These are phyloP conservation scores for Nepenthes mirabilis DNA, from an alignment of 148 eudicot genomes.

Conservation along the genomic window DNA sequence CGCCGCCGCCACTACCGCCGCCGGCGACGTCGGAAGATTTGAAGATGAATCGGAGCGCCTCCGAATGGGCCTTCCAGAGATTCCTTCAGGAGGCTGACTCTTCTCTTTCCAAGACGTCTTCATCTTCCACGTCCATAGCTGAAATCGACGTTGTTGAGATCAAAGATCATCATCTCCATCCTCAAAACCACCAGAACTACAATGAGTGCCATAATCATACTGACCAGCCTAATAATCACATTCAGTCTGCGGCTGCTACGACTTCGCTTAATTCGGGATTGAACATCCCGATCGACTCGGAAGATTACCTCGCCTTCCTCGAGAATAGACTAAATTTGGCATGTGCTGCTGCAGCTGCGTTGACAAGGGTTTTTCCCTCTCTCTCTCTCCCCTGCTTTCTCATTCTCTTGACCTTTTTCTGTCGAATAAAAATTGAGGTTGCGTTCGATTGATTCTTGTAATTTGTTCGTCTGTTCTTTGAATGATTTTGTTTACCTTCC, in stretches of 20 bases:
- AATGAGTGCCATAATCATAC: neutral
- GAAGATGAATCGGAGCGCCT: constrained; percentile 11
- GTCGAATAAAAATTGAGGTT: neutral
- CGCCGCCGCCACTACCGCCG: constrained; percentile 23
- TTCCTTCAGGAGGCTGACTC: constrained; percentile 8
- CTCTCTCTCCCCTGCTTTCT: neutral
- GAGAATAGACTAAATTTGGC: constrained; percentile 64
- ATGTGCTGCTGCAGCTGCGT: constrained; percentile 73
- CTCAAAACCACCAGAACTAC: neutral
- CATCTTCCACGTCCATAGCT: constrained; percentile 2
- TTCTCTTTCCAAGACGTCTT: neutral
- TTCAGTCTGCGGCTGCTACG: constrained; percentile 5
- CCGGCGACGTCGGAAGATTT: neutral
- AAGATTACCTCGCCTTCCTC: constrained; percentile 62
- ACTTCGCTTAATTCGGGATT: constrained; percentile 15
- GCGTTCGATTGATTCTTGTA: neutral
- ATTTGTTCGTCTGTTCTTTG: too few species aligned
- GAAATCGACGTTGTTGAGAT: constrained; percentile 16
- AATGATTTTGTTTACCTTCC: too few species aligned
- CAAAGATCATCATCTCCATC: constrained; percentile 18
- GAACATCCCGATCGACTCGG: constrained; percentile 41
- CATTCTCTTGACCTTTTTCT: neutral
- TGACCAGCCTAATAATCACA: neutral
- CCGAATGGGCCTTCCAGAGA: constrained; percentile 13
- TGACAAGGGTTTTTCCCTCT: constrained; percentile 35